Evolutionary conservation across 2,329 filamentous ascomycete genomes (phyloP).

Genomic region (Aschersonia sp.): DNA sequence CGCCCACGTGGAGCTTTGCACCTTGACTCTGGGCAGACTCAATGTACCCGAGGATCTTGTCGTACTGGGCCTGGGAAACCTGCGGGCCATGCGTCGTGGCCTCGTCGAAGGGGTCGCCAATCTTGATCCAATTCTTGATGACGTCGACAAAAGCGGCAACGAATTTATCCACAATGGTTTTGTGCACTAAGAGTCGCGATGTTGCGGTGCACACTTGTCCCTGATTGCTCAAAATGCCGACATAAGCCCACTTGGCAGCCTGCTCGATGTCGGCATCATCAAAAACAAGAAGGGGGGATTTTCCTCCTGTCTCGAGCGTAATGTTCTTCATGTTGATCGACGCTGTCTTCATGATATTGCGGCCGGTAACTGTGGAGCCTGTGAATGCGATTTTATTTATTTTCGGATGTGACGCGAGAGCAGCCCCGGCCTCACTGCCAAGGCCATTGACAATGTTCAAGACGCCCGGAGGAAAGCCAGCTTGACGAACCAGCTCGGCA

Average conservation of each 20-base stretch:
- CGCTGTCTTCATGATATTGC: slow-evolving; percentile 63
- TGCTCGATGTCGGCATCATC: slow-evolving; percentile 51
- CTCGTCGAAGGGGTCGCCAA: slow-evolving; percentile 57
- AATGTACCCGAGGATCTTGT: slow-evolving; percentile 55
- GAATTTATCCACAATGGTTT: slow-evolving; percentile 46
- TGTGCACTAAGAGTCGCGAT: slow-evolving; percentile 49
- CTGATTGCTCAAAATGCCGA: slow-evolving; percentile 42
- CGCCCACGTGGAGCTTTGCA: slow-evolving; percentile 51
- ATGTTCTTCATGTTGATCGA: slow-evolving; percentile 51
- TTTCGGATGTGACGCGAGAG: slow-evolving; percentile 50
- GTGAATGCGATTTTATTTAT: slow-evolving; percentile 72
- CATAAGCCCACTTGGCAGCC: slow-evolving; percentile 44
- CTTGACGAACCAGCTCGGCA: slow-evolving; percentile 52
- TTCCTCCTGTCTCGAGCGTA: slow-evolving; percentile 52
- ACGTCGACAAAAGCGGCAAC: slow-evolving; percentile 44
- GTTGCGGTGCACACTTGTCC: slow-evolving; percentile 54
- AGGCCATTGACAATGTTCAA: slow-evolving; percentile 63
- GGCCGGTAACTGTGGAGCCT: slow-evolving; percentile 57
- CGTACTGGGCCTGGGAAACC: slow-evolving; percentile 55
- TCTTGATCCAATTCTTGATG: slow-evolving; percentile 42
- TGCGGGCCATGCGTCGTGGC: slow-evolving; percentile 63
- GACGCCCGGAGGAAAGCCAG: slow-evolving; percentile 65
- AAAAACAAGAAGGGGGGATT: slow-evolving; percentile 50
- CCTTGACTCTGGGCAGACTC: slow-evolving; percentile 55
- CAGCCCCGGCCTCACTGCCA: slow-evolving; percentile 52